Percentiles rank a stretch among this genome's conserved stretches.
Conservation (phyloP, 1,284 basidiomycete genomes). For the Schizopora paradoxa region DNA sequence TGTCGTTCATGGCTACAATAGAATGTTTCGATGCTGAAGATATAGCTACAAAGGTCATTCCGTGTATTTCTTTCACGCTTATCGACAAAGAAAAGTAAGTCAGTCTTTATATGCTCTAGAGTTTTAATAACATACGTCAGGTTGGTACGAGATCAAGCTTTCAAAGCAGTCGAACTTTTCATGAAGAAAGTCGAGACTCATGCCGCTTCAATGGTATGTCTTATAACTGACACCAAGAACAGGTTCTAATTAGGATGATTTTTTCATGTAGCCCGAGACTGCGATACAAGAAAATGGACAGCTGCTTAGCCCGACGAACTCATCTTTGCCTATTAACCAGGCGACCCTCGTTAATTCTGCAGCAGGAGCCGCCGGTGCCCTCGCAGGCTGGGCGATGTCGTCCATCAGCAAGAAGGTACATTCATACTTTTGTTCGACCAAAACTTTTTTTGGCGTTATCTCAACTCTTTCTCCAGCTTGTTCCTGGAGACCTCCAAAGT, state of each 20-base stretch:
- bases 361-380: constrained; percentile 81
- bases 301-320: no score
- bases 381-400: constrained; percentile 94
- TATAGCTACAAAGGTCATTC: constrained; percentile 84
- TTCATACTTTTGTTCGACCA: background rate
- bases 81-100: constrained; percentile 87
- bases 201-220: constrained; percentile 70
- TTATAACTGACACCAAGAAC: background rate
- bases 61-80: constrained; percentile 73
- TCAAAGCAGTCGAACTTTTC: constrained; percentile 85
- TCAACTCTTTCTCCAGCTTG: constrained; percentile 41
- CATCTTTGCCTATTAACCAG: constrained; percentile 35
- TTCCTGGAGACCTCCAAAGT: constrained; percentile 66
- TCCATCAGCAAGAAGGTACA: constrained; percentile 73
- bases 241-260: constrained; percentile 2
- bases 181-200: constrained; percentile 79
- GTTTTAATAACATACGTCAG: constrained; percentile 40
- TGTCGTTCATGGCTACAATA: constrained; percentile 94
- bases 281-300: constrained; percentile 38
- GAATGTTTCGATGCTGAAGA: constrained; percentile 90
- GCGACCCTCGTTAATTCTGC: constrained; percentile 75
- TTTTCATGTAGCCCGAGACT: constrained; percentile 59
- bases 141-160: constrained; percentile 88
- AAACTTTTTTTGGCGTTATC: constrained; percentile 8
- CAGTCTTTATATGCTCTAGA: background rate